Base-by-base conservation (phyloP, 345 rosid species). In the Rhodamnia rubescens region DNA sequence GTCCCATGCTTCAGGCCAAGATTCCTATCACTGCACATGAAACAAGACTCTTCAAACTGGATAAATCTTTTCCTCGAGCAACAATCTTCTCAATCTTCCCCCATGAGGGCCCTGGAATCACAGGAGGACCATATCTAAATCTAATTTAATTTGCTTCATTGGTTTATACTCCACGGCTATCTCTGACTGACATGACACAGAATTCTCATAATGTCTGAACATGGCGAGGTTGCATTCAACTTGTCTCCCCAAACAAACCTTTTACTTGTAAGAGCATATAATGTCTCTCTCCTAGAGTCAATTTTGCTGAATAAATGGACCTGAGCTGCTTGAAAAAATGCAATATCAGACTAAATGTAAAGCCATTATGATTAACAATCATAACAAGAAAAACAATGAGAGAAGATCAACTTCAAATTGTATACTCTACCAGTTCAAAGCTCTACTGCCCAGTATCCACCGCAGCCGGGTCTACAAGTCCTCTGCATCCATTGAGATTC, bases 301-400 rank as follows among this genome's bases (percentile, higher is more conserved):
- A 74, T 49, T 84, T 58, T 83, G 58, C 78, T 26, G 82, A 84
- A n/a, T 32, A 64, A 58, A 85, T 78, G 69, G 75, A 74, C 86
- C 81, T 85, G 53, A 85, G 83, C 57, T 75, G 83, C 86, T 54
- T 58, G 83, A 58, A 84, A 85, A 82, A 57, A 85, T 44, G 78
- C 78, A 69, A 42, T 24, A 74, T 57, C 57, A 51, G 64, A 21
- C 42, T 85, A 57, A 85, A 50, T 53, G 40, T 32, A 49, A 26
- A 78, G 27, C n/a, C 47, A 14, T 18, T 15, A 26, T 36, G 29
- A 22, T 53, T 85, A 55, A 22, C 7, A 18, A 74, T 24, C 56
- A 64, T 61, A 36, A 14, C 12, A 49, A 84, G 54, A 50, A 84
- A 4, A 69, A 51, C 42, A 59, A 74, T 9, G 74, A 80, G 57